Base-by-base conservation (phyloP, 306 rosid genomes). In the Corylus americana region DNA sequence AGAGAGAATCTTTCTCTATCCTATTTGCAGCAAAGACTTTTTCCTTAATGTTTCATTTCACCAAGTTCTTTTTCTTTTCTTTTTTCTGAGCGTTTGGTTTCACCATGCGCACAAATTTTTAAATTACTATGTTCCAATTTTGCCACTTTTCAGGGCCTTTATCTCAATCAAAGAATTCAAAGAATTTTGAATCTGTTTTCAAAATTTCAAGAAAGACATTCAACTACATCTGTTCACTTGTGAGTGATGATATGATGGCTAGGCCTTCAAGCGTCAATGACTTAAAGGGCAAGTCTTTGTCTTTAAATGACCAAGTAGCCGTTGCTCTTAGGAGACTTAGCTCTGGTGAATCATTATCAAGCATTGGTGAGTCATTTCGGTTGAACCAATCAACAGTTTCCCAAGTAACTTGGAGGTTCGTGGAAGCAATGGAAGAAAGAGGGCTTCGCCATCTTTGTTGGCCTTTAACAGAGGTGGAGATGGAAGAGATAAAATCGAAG, bases 261-360 rank as follows among this genome's bases (percentile, higher is more conserved):
- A 92, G 85, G 85, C 44, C 91, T 42, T 83, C 97, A 35, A 84
- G 87, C 42, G 88, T 58, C 64, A 77, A 75, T 8, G 89, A 70
- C 75, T 10, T 81, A 73, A 70, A 79, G n/a, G 97, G 97, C 8
- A 89, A 79, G 44, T 90, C 78, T 67, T 76, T 94, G 87, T 92
- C 89, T 53, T 11, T 89, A 70, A 86, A 88, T 55, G 98, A 94
- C 71, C 97, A 94, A 83, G 98, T 94, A 55, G 98, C 94, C 37
- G 77, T 94, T 61, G 96, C 98, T 79, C 92, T 94, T 18, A 86
- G 96, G 84, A 91, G 97, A 88, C 97, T 94, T 48, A 78, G 94
- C 86, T 92, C 97, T 18, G 98, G 98, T 8, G 97, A 92, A 67
- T 94, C 98, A 8, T 70, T 94, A 80, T 82, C 87, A 50, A 84